phyloP scores from a whole-genome alignment of 192 early-diverging fungal genomes.

The Coemansia sp. region DNA sequence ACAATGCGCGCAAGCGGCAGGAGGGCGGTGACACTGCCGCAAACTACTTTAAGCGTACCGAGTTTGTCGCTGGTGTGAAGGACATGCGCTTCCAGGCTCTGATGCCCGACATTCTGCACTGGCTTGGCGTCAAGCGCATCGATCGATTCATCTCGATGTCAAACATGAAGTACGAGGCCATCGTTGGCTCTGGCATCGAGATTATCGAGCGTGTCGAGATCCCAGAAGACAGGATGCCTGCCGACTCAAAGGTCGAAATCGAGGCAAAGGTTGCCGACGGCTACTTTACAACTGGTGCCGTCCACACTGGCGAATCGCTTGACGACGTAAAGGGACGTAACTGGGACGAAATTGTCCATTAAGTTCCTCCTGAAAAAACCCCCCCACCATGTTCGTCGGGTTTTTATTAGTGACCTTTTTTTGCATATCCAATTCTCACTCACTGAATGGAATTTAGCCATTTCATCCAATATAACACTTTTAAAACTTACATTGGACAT shows the following conservation, averaged over 20 bases:
- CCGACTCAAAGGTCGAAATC: constrained; percentile 91
- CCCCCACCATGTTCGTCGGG: not conserved
- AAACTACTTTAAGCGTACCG: constrained; percentile 86
- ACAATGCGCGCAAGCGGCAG: constrained; percentile 87
- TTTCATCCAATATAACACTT: too few species aligned
- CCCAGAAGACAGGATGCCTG: constrained; percentile 85
- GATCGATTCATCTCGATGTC: constrained; percentile 88
- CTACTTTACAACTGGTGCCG: constrained; percentile 77
- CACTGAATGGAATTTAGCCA: too few species aligned
- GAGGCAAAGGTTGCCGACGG: constrained; percentile 97
- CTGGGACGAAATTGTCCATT: constrained; percentile 68
- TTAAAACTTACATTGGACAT: too few species aligned
- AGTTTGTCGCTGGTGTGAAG: constrained; percentile 86
- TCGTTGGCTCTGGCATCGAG: constrained; percentile 81
- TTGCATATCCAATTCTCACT: too few species aligned
- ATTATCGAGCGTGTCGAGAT: constrained; percentile 88
- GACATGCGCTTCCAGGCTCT: constrained; percentile 96
- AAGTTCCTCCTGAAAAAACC: not conserved
- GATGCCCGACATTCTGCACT: constrained; percentile 96
- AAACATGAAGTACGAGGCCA: constrained; percentile 92
- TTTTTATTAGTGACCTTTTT: not conserved
- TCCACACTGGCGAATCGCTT: constrained; percentile 61
- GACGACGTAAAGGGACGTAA: constrained; percentile 74
- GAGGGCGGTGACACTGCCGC: constrained; percentile 85
- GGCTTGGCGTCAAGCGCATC: constrained; percentile 92